A percentile compares a stretch with the other conserved stretches of the same genome.
These are phyloP conservation scores for Globisporangium lucens DNA, from an alignment of 352 stramenopile species.

Conservation along the genomic window DNA sequence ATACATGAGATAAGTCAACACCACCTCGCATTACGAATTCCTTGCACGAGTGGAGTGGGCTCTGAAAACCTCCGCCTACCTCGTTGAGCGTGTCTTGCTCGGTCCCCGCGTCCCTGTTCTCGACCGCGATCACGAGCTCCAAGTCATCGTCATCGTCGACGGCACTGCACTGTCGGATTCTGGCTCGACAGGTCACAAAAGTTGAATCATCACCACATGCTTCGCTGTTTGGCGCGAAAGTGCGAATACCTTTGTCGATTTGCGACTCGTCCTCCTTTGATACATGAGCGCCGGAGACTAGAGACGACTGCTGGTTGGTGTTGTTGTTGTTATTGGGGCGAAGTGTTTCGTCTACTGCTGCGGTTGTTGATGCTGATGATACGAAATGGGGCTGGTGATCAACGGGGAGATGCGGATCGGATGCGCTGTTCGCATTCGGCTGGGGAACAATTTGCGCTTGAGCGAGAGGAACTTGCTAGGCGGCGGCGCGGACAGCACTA, in stretches of 20 bases:
- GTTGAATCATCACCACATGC: not conserved
- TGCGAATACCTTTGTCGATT: constrained; percentile 2
- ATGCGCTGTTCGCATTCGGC: constrained; percentile 36
- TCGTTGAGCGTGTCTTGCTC: constrained; percentile 39
- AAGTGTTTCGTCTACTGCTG: not conserved
- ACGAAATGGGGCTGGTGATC: constrained; percentile 39
- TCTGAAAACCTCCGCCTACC: constrained; percentile 18
- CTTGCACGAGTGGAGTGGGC: no score
- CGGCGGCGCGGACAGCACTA: not conserved
- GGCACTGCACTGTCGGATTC: not conserved
- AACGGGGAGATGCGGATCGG: constrained; percentile 41
- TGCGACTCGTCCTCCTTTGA: not conserved
- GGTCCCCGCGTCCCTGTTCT: constrained; percentile 25
- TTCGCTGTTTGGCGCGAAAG: constrained; percentile 8
- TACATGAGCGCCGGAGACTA: not conserved
- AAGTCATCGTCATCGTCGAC: constrained; percentile 32
- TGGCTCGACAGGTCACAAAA: not conserved
- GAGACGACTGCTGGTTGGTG: not conserved
- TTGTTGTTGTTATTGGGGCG: not conserved
- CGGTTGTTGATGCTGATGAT: not conserved
- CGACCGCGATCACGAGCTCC: constrained; percentile 37
- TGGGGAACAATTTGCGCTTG: constrained; percentile 59
- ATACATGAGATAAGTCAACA: no score
- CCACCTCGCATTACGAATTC: no score
- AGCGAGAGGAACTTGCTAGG: constrained; percentile 39